Conservation (phyloP, 2,329 filamentous ascomycete genomes). For the Didymella glomerata region DNA sequence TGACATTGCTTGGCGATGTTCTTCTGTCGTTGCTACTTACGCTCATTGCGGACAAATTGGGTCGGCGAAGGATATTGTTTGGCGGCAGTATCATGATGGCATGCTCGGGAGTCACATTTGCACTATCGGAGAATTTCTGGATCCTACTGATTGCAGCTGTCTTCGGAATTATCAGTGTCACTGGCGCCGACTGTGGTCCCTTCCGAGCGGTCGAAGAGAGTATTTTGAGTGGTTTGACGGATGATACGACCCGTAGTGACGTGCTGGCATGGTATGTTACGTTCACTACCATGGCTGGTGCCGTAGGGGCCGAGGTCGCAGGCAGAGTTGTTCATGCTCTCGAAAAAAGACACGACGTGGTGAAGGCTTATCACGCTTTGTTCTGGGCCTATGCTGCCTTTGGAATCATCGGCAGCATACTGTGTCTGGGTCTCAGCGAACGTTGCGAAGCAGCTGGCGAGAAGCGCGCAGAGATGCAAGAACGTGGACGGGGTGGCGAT, state of each 20-base stretch:
- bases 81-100: conserved; percentile 50
- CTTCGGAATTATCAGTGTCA: conserved; percentile 51
- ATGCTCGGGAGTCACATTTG: conserved; percentile 47
- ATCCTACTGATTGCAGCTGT: conserved; percentile 49
- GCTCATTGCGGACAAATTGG: conserved; percentile 50
- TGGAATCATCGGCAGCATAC: conserved; percentile 50
- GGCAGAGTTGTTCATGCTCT: conserved; percentile 54
- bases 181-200: conserved; percentile 47
- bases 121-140: conserved; percentile 50
- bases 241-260: conserved; percentile 47
- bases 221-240: conserved; percentile 48
- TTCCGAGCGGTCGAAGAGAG: conserved; percentile 50
- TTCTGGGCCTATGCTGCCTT: conserved; percentile 56
- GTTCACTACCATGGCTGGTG: conserved; percentile 48
- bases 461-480: conserved; percentile 38
- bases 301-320: conserved; percentile 46
- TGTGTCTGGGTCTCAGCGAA: conserved; percentile 52
- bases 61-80: conserved; percentile 47
- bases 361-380: conserved; percentile 52
- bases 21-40: conserved; percentile 49
- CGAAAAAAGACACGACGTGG: conserved; percentile 47
- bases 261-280: conserved; percentile 53
- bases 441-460: conserved; percentile 52
- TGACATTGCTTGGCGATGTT: conserved; percentile 53
- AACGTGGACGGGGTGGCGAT: conserved; percentile 28